phyloP scores from a whole-genome alignment of 495 filamentous ascomycete species.

The Penicillium samsonianum region DNA sequence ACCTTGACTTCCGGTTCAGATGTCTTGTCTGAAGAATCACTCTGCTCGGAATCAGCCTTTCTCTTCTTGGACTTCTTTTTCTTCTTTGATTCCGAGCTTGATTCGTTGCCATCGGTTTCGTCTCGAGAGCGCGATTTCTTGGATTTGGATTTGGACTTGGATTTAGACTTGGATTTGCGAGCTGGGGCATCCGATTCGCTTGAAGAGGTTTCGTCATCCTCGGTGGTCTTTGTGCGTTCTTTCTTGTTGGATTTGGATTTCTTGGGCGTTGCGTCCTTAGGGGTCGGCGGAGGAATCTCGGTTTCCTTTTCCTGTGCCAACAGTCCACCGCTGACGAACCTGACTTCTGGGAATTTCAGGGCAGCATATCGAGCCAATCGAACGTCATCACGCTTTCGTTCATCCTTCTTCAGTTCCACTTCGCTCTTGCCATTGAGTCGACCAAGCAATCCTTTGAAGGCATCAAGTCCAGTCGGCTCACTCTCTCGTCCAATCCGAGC shows the following conservation, averaged over 20 bases:
- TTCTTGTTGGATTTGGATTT: constrained; percentile 27
- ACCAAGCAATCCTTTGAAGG: constrained; percentile 80
- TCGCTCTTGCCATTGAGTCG: constrained; percentile 86
- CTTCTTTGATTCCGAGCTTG: constrained; percentile 32
- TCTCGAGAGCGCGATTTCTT: constrained; percentile 27
- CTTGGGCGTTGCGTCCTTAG: constrained; percentile 21
- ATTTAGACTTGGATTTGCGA: constrained; percentile 24
- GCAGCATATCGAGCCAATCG: constrained; percentile 67
- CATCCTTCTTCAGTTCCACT: constrained; percentile 63
- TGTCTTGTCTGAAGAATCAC: constrained; percentile 14
- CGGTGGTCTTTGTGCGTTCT: constrained; percentile 7
- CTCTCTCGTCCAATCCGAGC: constrained; percentile 64
- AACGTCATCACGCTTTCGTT: constrained; percentile 58
- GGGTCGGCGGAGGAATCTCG: constrained; percentile 22
- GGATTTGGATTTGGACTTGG: constrained; percentile 27
- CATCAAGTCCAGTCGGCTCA: constrained; percentile 80
- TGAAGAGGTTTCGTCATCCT: constrained; percentile 10
- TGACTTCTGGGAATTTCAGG: constrained; percentile 69
- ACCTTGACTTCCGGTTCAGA: constrained; percentile 21
- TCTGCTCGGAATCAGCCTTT: constrained; percentile 45
- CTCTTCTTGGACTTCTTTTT: constrained; percentile 53
- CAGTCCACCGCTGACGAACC: constrained; percentile 79
- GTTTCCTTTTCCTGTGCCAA: constrained; percentile 67
- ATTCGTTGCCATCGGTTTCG: constrained; percentile 18
- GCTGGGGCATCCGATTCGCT: constrained; percentile 11